Base-by-base conservation (phyloP, 192 early-diverging fungal species). In the Podila epigama region DNA sequence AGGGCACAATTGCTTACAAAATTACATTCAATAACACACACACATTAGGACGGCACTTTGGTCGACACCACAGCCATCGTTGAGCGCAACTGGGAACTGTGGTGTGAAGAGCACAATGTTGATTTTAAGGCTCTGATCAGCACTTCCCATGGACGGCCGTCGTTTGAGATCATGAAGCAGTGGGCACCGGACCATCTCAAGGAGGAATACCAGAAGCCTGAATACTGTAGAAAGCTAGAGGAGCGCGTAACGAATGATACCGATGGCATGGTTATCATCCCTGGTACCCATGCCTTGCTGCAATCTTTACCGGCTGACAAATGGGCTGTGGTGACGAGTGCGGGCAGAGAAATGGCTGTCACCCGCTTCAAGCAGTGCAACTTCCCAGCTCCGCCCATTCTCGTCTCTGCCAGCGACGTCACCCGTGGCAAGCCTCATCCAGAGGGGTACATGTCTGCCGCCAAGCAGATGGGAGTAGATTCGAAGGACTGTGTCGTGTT, bases 21-120 rank as follows among this genome's bases (percentile, higher is more conserved):
- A n/a, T n/a, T n/a, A n/a, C n/a, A n/a, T n/a, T n/a, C n/a, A n/a
- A n/a, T n/a, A n/a, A n/a, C n/a, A n/a, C n/a, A n/a, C n/a, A n/a
- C n/a, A n/a, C 31, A 5, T 15, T 44, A 77, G 60, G 85, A 87
- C 58, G 83, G 83, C 32, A 87, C 85, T 1, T 57, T 87, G 29
- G 78, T 87, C 62, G 85, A 87, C 56, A 87, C 85, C 0, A 87
- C 85, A 0, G 71, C 63, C 7, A 60, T 82, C 27, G 83, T 87
- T 13, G 82, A 84, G 32, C 77, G 79, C 33, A 75, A 83, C 25
- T 87, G 85, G 85, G 54, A 68, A 13, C 10, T 35, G 13, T 75
- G 81, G 73, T 82, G 81, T 27, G 52, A 51, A 11, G 64, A 65
- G 20, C 81, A 87, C 40, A 59, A 73, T 32, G 57, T 87, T 37